Conservation (phyloP, 1,284 basidiomycete species). For the Cutaneotrichosporon sp. region DNA sequence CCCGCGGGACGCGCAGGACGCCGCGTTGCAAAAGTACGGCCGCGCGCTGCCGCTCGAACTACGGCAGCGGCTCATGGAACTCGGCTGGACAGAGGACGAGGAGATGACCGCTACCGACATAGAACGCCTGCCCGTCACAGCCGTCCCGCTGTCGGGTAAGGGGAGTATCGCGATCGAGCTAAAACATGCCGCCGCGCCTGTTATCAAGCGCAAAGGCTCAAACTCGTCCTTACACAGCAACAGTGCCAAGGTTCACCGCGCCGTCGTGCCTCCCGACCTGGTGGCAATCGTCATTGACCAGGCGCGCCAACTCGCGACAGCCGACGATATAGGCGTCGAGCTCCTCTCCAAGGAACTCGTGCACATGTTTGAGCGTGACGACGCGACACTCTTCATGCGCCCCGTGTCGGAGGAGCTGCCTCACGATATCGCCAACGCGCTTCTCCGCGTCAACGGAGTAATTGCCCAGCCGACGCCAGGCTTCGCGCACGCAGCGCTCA, state of each 20-base stretch:
- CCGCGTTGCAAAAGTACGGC: conserved; percentile 43
- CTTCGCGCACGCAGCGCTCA: conserved; percentile 67
- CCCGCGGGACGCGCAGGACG: conserved; percentile 43
- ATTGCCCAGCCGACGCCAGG: conserved; percentile 62
- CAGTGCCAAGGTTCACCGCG: conserved; percentile 12
- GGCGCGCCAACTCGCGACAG: conserved; percentile 55
- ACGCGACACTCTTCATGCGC: conserved; percentile 61
- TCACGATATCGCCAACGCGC: conserved; percentile 58
- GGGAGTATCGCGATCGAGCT: background rate
- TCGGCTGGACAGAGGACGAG: conserved; percentile 47
- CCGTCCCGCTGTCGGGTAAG: conserved; percentile 13
- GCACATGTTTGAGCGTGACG: conserved; percentile 71
- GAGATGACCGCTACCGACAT: conserved; percentile 29
- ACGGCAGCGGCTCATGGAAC: conserved; percentile 44
- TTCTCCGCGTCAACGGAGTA: conserved; percentile 58
- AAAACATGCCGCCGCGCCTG: background rate
- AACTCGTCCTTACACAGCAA: conserved; percentile 9
- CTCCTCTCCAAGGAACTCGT: conserved; percentile 62
- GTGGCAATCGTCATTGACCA: conserved; percentile 34
- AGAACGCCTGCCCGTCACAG: conserved; percentile 43
- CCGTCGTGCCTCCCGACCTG: conserved; percentile 38
- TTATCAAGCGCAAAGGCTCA: conserved; percentile 9
- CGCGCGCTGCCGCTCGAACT: conserved; percentile 42
- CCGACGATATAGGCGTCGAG: conserved; percentile 60
- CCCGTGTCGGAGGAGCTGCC: conserved; percentile 64